These are phyloP conservation scores for Podospora fimiseda DNA, from an alignment of 495 filamentous ascomycete species.

Conservation along the genomic window DNA sequence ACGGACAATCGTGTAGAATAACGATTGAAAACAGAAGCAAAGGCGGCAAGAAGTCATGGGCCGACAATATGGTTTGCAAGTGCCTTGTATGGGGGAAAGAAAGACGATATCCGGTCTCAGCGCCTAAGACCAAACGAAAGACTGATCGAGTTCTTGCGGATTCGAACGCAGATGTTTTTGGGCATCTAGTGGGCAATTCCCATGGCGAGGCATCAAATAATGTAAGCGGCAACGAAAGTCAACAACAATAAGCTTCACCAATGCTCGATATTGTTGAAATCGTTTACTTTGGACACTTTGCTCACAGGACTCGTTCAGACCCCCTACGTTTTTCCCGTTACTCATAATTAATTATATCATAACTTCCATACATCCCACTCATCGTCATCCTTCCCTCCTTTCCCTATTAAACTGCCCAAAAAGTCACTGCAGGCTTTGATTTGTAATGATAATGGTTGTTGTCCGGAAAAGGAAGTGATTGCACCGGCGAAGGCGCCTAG, in stretches of 20 bases:
- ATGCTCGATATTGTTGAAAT: no score
- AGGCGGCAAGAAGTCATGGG: slow-evolving; percentile 78
- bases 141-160: slow-evolving; percentile 9
- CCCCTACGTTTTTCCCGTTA: no score
- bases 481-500: slow-evolving; percentile 51
- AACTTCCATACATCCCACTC: slow-evolving; percentile 35
- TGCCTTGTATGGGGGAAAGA: slow-evolving; percentile 64
- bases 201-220: no score
- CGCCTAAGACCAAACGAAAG: slow-evolving; percentile 44
- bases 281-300: no score
- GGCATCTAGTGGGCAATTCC: no score
- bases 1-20: slow-evolving; percentile 56
- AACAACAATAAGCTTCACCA: no score
- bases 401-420: slow-evolving; percentile 38
- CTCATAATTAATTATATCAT: no score
- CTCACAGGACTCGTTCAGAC: no score
- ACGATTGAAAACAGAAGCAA: slow-evolving; percentile 68
- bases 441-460: slow-evolving; percentile 25
- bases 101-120: slow-evolving; percentile 71
- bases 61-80: slow-evolving; percentile 70
- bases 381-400: slow-evolving; percentile 25
- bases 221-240: no score
- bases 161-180: neutral
- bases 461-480: slow-evolving; percentile 58
- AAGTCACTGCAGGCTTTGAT: slow-evolving; percentile 40